A percentile compares a stretch with the other conserved stretches of the same genome.
Evolutionary conservation across 2,329 filamentous ascomycete genomes (phyloP).

Genomic region (Penicillium sp.): DNA sequence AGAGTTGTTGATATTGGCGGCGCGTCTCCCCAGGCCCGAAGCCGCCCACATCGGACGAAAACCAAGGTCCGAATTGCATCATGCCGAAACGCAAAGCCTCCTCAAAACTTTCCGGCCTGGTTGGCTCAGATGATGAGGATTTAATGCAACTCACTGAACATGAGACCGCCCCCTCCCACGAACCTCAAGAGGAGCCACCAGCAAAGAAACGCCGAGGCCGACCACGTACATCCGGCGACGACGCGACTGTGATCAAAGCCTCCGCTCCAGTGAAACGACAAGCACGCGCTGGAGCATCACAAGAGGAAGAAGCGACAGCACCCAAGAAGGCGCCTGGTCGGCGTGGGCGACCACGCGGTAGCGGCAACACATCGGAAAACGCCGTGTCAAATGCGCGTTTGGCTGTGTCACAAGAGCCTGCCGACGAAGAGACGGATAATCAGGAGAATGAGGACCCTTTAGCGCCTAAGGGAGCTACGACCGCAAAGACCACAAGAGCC

Average conservation of each 20-base stretch:
- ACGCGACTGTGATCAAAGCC: slow-evolving; percentile 43
- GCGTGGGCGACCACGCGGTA: slow-evolving; percentile 38
- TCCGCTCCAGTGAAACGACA: slow-evolving; percentile 34
- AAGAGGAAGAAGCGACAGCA: slow-evolving; percentile 24
- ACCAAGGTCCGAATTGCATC: slow-evolving; percentile 4
- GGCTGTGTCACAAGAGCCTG: slow-evolving; percentile 47
- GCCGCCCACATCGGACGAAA: neutral
- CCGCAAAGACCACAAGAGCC: slow-evolving; percentile 23
- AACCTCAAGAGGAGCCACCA: slow-evolving; percentile 37
- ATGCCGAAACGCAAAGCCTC: slow-evolving; percentile 48
- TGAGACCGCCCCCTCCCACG: slow-evolving; percentile 28
- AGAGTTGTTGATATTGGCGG: slow-evolving; percentile 24
- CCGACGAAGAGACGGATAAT: slow-evolving; percentile 32
- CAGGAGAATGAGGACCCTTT: slow-evolving; percentile 23
- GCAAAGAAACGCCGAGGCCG: slow-evolving; percentile 42
- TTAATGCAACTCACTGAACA: slow-evolving; percentile 34
- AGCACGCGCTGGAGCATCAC: slow-evolving; percentile 19
- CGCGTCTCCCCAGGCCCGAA: slow-evolving; percentile 6
- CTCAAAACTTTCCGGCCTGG: slow-evolving; percentile 48
- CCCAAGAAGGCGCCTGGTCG: slow-evolving; percentile 23
- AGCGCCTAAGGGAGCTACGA: slow-evolving; percentile 27
- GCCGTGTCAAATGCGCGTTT: slow-evolving; percentile 31
- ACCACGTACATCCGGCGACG: slow-evolving; percentile 47
- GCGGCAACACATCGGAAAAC: slow-evolving; percentile 29
- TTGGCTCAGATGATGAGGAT: slow-evolving; percentile 52